These are phyloP conservation scores for Rhazya stricta DNA, from an alignment of 257 asterid species.

Conservation along the genomic window DNA sequence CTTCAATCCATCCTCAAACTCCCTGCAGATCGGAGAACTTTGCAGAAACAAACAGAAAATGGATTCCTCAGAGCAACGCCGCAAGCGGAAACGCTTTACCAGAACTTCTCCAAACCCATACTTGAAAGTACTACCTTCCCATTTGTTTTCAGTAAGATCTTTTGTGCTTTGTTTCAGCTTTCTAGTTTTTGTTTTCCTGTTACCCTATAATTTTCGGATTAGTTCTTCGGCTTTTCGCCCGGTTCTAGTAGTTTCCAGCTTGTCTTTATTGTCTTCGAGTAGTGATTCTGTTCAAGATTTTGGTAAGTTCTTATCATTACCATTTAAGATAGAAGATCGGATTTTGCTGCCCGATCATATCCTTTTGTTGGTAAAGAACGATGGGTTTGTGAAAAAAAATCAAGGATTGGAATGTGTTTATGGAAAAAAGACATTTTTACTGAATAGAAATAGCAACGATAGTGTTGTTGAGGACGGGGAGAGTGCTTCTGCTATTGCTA, in stretches of 20 bases:
- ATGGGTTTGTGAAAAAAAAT: slow-evolving; percentile 23
- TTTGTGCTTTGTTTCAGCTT: slow-evolving; percentile 47
- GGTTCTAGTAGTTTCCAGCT: slow-evolving; percentile 58
- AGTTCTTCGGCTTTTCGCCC: slow-evolving; percentile 61
- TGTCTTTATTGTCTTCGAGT: slow-evolving; percentile 53
- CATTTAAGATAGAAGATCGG: slow-evolving; percentile 50
- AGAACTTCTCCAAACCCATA: slow-evolving; percentile 33
- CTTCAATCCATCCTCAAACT: slow-evolving; percentile 7
- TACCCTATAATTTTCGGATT: slow-evolving; percentile 39
- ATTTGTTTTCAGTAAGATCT: slow-evolving; percentile 60
- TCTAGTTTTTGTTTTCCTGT: slow-evolving; percentile 41
- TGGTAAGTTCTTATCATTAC: slow-evolving; percentile 26
- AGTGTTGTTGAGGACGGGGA: slow-evolving; percentile 10
- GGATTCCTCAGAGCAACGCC: slow-evolving; percentile 75
- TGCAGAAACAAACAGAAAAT: slow-evolving; percentile 23
- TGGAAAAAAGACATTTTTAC: slow-evolving; percentile 10
- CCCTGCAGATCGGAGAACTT: slow-evolving; percentile 12
- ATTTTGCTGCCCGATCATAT: slow-evolving; percentile 83
- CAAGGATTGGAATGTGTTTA: slow-evolving; percentile 58
- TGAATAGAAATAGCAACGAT: background rate
- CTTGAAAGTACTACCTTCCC: slow-evolving; percentile 9
- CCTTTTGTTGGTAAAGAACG: slow-evolving; percentile 38
- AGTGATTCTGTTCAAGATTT: slow-evolving; percentile 40
- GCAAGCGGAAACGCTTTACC: slow-evolving; percentile 68
- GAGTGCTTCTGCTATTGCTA: slow-evolving; percentile 18